Evolutionary conservation across 192 early-diverging fungal genomes (phyloP).

Genomic region (Chytriomyces confervae): DNA sequence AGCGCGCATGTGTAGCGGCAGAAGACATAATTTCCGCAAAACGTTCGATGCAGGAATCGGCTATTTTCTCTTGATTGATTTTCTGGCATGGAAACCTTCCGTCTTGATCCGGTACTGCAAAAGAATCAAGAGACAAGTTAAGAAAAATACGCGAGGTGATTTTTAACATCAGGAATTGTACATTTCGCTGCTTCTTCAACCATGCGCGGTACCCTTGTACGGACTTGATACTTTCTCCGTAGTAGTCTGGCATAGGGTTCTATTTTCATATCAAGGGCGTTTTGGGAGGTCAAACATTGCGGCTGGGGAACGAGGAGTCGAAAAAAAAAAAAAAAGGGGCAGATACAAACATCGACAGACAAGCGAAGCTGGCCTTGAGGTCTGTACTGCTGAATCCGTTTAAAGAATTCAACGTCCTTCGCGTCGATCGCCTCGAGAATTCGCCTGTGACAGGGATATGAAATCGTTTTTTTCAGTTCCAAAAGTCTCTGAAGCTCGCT

Average conservation of each 20-base stretch:
- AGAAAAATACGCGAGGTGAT: no score
- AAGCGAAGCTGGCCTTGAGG: slow-evolving; percentile 44
- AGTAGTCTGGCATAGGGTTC: slow-evolving; percentile 79
- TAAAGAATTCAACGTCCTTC: slow-evolving; percentile 51
- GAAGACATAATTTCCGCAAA: no score
- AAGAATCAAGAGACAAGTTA: no score
- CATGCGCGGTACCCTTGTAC: slow-evolving; percentile 82
- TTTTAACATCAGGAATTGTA: neutral
- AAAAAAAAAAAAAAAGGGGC: neutral
- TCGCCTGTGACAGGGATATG: neutral
- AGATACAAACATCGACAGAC: slow-evolving; percentile 51
- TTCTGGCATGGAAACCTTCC: slow-evolving; percentile 26
- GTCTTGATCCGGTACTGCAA: slow-evolving; percentile 26
- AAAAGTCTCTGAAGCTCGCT: neutral
- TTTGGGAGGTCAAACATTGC: no score
- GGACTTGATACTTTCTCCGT: slow-evolving; percentile 89
- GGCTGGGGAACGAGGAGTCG: neutral
- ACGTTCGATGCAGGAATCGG: neutral
- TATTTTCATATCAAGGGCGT: no score
- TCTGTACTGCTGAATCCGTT: slow-evolving; percentile 46
- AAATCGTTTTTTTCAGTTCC: neutral
- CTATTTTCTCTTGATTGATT: slow-evolving; percentile 28
- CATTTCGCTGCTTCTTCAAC: slow-evolving; percentile 78
- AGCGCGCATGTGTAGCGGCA: no score
- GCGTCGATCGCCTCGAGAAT: slow-evolving; percentile 22